These are phyloP conservation scores for Candida tammaniensis DNA, from an alignment of 805 yeast genomes.

Conservation along the genomic window DNA sequence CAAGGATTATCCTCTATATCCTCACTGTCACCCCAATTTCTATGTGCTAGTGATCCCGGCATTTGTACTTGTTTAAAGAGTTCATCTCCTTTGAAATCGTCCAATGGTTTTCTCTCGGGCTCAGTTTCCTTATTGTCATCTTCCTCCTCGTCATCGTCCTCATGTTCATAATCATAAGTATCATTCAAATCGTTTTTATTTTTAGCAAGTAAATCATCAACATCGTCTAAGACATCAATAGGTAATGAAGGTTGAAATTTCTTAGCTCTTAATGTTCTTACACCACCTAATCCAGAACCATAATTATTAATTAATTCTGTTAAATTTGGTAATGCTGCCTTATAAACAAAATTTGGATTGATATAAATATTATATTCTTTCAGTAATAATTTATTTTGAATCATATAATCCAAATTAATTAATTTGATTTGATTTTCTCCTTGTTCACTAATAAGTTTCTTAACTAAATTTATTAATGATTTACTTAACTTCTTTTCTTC, in stretches of 20 bases:
- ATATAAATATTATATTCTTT: conserved; percentile 45
- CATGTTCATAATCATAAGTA: conserved; percentile 24
- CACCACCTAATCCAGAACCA: conserved; percentile 73
- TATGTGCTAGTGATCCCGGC: conserved; percentile 51
- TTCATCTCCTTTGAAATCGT: conserved; percentile 42
- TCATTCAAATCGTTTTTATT: conserved; percentile 31
- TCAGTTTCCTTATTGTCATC: conserved; percentile 18
- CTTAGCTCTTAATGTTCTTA: conserved; percentile 49
- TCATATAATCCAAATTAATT: conserved; percentile 34
- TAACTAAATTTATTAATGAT: conserved; percentile 25
- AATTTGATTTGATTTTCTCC: conserved; percentile 34
- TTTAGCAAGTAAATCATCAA: conserved; percentile 54
- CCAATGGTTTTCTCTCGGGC: neutral
- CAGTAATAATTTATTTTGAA: conserved; percentile 36
- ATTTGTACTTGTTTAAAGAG: conserved; percentile 46
- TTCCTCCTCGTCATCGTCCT: conserved; percentile 22
- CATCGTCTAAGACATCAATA: conserved; percentile 61
- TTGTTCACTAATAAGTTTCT: conserved; percentile 31
- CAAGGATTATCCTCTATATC: conserved; percentile 69
- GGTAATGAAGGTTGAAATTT: conserved; percentile 74
- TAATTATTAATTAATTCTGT: conserved; percentile 70
- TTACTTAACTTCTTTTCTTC: conserved; percentile 67
- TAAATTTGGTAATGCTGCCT: conserved; percentile 67
- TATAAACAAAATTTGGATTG: conserved; percentile 52
- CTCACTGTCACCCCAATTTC: conserved; percentile 37